Base-by-base conservation (phyloP, 148 eudicot species). In the Polygonum maritimum region DNA sequence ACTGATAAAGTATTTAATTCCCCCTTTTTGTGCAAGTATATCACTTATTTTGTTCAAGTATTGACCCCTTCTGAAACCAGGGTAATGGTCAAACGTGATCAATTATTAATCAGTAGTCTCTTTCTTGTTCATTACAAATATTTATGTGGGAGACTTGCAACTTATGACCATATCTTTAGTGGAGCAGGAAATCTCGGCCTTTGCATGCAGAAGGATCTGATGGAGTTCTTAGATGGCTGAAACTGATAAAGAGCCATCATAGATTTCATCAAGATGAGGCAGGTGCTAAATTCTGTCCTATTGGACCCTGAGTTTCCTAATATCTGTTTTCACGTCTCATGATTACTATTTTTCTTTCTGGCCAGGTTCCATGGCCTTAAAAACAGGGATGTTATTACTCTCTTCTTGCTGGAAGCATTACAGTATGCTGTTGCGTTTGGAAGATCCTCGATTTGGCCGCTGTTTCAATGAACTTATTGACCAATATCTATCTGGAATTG, bases 401-500 rank as follows among this genome's bases (percentile, higher is more conserved):
- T 84, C 89, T 71, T 92, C 97, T 78, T 92, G 97, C 79, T 92
- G 97, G 97, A 92, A 84, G 79, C 92, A 92, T 84, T 92, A 90
- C 55, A 86, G 92, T 55, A 74, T 87, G 79, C 84, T 92, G 52
- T 76, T 85, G 83, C 86, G 78, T 75, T 83, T 92, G 81, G 91
- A 85, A 85, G 88, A 90, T 76, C 45, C 48, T 72, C 78, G 75
- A 63, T 69, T 83, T 79, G 69, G 81, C 78, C 82, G 78, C 76
- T 86, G 80, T 39, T 69, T 79, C 74, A 79, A 80, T 57, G 91
- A 87, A 74, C 75, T 86, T 45, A 7, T 88, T 75, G 88, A 90
- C 18, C 94, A 92, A 63, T 92, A 81, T 82, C 67, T 90, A 51
- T 90, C 97, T 69, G 97, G 97, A 57, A 86, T 92, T 80, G 81